These are phyloP conservation scores for Exophiala sp. DNA, from an alignment of 2,329 filamentous ascomycete genomes.

Conservation along the genomic window DNA sequence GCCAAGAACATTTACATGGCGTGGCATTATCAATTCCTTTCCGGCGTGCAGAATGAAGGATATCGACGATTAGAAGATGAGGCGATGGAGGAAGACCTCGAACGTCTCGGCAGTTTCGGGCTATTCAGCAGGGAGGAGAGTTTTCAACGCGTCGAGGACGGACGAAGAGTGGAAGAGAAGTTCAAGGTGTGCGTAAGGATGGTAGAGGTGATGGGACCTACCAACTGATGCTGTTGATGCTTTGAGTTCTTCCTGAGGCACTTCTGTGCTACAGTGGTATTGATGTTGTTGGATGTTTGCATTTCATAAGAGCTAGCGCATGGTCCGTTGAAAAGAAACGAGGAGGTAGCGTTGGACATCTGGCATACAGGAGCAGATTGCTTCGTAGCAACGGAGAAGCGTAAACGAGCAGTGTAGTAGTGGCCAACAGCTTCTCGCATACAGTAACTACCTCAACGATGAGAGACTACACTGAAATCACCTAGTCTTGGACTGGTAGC, in stretches of 20 bases:
- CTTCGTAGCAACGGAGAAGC: no score
- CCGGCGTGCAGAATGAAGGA: constrained; percentile 20
- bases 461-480: no score
- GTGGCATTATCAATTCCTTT: constrained; percentile 22
- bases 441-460: no score
- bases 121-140: constrained; percentile 15
- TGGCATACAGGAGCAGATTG: no score
- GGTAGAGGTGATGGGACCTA: constrained; percentile 21
- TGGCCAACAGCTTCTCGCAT: no score
- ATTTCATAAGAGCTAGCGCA: no score
- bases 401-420: no score
- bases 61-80: constrained; percentile 20
- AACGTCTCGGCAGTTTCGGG: constrained; percentile 8
- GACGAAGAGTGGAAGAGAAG: constrained; percentile 14
- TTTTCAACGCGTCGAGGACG: constrained; percentile 6
- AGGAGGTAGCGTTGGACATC: no score
- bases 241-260: neutral
- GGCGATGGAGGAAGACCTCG: constrained; percentile 19
- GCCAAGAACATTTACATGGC: constrained; percentile 23
- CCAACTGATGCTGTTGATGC: constrained; percentile 16
- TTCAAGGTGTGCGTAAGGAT: constrained; percentile 25
- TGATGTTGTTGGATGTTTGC: no score
- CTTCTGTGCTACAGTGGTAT: neutral
- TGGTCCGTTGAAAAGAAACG: no score
- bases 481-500: no score